Percentiles rank a stretch among this genome's conserved stretches.
These are phyloP conservation scores for Macrolepiota albuminosa DNA, from an alignment of 768 basidiomycete species.

Conservation along the genomic window DNA sequence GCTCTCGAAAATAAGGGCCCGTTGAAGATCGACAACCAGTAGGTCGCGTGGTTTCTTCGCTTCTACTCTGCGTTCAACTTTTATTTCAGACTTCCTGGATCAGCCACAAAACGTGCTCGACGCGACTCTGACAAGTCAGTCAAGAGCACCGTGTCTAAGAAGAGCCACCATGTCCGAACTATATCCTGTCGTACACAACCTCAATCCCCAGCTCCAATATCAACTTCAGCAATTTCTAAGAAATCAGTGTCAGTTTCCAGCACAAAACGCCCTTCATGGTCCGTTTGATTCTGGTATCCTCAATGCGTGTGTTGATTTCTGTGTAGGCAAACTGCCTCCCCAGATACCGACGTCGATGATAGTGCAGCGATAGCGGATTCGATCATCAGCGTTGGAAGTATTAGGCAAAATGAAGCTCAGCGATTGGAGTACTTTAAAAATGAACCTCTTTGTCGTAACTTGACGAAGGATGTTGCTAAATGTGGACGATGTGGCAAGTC, in stretches of 20 bases:
- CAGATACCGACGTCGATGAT: conserved; percentile 43
- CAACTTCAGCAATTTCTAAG: conserved; percentile 14
- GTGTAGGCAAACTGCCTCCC: conserved; percentile 21
- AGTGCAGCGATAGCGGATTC: conserved; percentile 52
- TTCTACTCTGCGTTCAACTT: not conserved
- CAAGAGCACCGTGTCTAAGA: conserved; percentile 18
- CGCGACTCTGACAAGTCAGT: conserved; percentile 13
- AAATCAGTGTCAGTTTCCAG: conserved; percentile 16
- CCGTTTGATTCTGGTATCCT: not conserved
- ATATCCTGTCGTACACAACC: conserved; percentile 22
- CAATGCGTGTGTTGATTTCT: not conserved
- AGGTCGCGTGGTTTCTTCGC: conserved; percentile 1
- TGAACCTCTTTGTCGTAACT: conserved; percentile 50
- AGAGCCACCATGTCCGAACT: conserved; percentile 18
- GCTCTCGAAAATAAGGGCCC: conserved; percentile 17
- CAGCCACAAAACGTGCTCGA: conserved; percentile 23
- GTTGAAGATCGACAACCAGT: conserved; percentile 20
- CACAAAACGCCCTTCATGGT: conserved; percentile 23
- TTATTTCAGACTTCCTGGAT: conserved; percentile 21
- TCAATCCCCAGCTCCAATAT: conserved; percentile 11
- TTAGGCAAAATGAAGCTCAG: conserved; percentile 57
- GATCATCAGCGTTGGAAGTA: conserved; percentile 30
- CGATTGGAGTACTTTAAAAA: conserved; percentile 61
- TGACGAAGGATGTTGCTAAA: conserved; percentile 54
- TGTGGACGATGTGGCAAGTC: conserved; percentile 56